These are phyloP conservation scores for Abrus precatorius DNA, from an alignment of 306 rosid genomes.

Conservation along the genomic window DNA sequence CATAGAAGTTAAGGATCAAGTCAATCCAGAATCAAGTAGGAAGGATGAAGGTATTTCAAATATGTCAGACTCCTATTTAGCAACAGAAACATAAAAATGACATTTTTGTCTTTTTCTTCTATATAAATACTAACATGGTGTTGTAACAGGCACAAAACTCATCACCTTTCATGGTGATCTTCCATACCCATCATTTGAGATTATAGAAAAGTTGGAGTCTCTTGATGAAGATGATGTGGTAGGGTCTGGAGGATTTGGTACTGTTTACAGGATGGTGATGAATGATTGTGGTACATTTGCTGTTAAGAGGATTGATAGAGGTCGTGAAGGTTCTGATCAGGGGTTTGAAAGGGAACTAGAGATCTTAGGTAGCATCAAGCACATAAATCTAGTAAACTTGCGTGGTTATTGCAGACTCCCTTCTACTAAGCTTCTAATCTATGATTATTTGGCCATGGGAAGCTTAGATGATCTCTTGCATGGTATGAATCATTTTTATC, in stretches of 20 bases:
- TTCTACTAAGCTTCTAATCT: slow-evolving; percentile 86
- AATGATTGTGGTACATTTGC: slow-evolving; percentile 91
- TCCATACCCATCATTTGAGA: slow-evolving; percentile 83
- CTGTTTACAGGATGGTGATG: slow-evolving; percentile 95
- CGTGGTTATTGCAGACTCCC: slow-evolving; percentile 97
- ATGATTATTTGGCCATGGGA: slow-evolving; percentile 79
- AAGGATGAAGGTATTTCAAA: slow-evolving; percentile 19
- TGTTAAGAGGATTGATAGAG: slow-evolving; percentile 85
- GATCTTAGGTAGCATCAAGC: slow-evolving; percentile 90
- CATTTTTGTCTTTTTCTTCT: not conserved
- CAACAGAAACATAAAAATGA: not conserved
- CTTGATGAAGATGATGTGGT: slow-evolving; percentile 81
- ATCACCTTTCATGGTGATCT: slow-evolving; percentile 96
- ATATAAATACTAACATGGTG: slow-evolving; percentile 27
- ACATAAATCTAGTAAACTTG: slow-evolving; percentile 86
- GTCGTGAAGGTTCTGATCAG: slow-evolving; percentile 82
- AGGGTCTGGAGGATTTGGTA: slow-evolving; percentile 94
- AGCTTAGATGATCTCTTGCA: slow-evolving; percentile 93
- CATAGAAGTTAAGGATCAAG: slow-evolving; percentile 83
- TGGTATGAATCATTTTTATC: slow-evolving; percentile 61
- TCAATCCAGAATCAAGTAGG: slow-evolving; percentile 71
- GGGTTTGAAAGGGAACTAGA: slow-evolving; percentile 91
- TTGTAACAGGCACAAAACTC: slow-evolving; percentile 78
- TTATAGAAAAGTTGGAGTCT: slow-evolving; percentile 88
- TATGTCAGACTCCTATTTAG: slow-evolving; percentile 29